phyloP scores from a whole-genome alignment of 2,329 filamentous ascomycete species.

The Zymoseptoria tritici region DNA sequence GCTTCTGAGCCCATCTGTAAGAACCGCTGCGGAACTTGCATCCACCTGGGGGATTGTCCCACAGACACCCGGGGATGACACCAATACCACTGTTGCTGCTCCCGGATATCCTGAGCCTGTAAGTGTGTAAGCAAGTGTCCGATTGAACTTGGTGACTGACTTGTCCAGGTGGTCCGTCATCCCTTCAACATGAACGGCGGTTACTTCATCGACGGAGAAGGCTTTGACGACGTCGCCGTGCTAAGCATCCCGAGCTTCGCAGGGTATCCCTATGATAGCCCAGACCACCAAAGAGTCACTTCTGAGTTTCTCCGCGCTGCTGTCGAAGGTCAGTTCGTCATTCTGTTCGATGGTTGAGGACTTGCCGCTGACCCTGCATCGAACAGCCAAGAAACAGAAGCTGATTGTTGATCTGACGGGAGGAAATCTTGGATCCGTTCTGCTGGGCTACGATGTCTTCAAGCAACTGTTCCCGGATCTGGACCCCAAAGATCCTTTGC shows the following conservation, averaged over 20 bases:
- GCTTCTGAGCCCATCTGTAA: not conserved
- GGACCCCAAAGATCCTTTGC: not conserved
- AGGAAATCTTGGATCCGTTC: not conserved
- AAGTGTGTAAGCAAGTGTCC: not conserved
- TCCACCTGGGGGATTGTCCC: not conserved
- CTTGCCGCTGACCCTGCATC: not conserved
- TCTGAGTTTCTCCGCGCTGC: not conserved
- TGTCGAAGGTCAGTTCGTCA: not conserved
- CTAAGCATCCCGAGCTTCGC: not conserved
- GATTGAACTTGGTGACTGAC: not conserved
- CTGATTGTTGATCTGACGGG: not conserved
- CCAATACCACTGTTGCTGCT: not conserved
- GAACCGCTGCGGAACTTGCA: not conserved
- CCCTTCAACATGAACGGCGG: not conserved
- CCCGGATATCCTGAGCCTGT: not conserved
- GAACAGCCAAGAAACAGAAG: not conserved
- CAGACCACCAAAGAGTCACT: not conserved
- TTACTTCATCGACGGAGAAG: not conserved
- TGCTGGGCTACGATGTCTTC: not conserved
- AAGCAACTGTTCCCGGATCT: not conserved
- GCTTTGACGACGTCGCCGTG: not conserved
- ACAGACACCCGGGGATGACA: not conserved
- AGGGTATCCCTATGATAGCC: not conserved
- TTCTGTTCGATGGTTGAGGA: not conserved
- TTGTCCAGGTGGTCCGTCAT: not conserved